Percentiles rank a stretch among this genome's conserved stretches.
Evolutionary conservation across 2,329 filamentous ascomycete species (phyloP).

Genomic region (Claviceps spartinae): DNA sequence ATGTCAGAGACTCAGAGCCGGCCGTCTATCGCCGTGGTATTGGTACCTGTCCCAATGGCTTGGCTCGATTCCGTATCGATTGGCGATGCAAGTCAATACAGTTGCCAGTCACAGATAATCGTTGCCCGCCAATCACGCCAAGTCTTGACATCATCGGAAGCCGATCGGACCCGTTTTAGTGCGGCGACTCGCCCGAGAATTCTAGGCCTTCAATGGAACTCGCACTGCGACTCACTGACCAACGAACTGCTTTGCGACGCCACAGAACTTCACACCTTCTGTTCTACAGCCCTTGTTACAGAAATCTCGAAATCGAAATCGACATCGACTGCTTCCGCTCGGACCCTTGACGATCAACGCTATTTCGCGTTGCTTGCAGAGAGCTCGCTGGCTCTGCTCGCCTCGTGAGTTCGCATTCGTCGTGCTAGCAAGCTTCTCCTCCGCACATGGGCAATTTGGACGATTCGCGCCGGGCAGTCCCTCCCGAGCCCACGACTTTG

Average conservation of each 20-base stretch:
- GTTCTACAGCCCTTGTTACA: background rate
- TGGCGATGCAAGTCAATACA: background rate
- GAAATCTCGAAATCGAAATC: no score
- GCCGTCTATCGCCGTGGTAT: no score
- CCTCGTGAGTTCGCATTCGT: background rate
- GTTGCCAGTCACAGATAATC: background rate
- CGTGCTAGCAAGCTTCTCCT: background rate
- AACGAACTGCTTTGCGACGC: background rate
- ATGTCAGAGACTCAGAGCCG: no score
- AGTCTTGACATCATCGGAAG: constrained; percentile 6
- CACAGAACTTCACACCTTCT: background rate
- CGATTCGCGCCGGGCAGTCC: background rate
- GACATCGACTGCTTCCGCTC: no score
- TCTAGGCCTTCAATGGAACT: constrained; percentile 2
- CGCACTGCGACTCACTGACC: background rate
- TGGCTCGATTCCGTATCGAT: no score
- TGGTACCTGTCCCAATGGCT: no score
- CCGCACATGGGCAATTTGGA: background rate
- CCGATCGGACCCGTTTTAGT: background rate
- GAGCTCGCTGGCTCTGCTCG: constrained; percentile 2
- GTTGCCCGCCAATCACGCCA: constrained; percentile 2
- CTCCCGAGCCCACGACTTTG: constrained; percentile 1
- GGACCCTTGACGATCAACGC: background rate
- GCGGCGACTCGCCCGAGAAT: constrained; percentile 1
- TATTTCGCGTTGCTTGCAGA: constrained; percentile 1